These are phyloP conservation scores for Mortierella sp. DNA, from an alignment of 371 early-diverging fungal genomes.

Conservation along the genomic window DNA sequence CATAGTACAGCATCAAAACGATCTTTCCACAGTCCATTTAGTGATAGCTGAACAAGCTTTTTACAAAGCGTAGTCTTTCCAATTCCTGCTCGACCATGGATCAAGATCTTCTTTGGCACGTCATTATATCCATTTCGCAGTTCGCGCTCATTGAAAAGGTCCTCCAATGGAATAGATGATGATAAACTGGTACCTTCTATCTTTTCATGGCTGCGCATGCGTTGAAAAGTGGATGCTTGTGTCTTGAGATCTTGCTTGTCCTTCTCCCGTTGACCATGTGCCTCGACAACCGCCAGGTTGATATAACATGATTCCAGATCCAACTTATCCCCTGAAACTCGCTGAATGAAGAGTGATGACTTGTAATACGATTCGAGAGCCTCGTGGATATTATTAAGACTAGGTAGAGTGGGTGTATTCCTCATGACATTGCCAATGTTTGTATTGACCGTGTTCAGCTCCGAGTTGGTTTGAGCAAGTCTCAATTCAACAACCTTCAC, in stretches of 20 bases:
- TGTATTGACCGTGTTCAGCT: too few species aligned
- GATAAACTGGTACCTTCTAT: constrained; percentile 8
- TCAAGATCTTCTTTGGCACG: constrained; percentile 21
- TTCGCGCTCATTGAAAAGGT: constrained; percentile 26
- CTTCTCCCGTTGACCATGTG: constrained; percentile 18
- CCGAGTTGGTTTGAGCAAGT: too few species aligned
- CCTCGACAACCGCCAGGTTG: constrained; percentile 25
- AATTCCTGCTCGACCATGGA: constrained; percentile 5
- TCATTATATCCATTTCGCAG: constrained; percentile 16
- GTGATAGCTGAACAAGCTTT: constrained; percentile 16
- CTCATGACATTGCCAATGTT: too few species aligned
- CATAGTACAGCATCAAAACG: constrained; percentile 27
- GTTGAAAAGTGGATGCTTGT: constrained; percentile 20
- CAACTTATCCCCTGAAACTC: constrained; percentile 26
- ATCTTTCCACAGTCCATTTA: constrained; percentile 20
- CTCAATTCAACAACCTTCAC: too few species aligned
- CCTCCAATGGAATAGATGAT: constrained; percentile 13
- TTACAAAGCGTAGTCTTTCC: constrained; percentile 30
- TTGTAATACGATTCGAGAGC: background rate
- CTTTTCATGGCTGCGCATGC: constrained; percentile 13
- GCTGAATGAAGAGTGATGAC: constrained; percentile 4
- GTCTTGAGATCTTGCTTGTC: constrained; percentile 21
- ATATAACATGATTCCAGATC: constrained; percentile 19
- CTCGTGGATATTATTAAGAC: background rate
- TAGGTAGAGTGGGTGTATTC: too few species aligned